Conservation (phyloP, 495 filamentous ascomycete genomes). For the Extremus antarcticus region DNA sequence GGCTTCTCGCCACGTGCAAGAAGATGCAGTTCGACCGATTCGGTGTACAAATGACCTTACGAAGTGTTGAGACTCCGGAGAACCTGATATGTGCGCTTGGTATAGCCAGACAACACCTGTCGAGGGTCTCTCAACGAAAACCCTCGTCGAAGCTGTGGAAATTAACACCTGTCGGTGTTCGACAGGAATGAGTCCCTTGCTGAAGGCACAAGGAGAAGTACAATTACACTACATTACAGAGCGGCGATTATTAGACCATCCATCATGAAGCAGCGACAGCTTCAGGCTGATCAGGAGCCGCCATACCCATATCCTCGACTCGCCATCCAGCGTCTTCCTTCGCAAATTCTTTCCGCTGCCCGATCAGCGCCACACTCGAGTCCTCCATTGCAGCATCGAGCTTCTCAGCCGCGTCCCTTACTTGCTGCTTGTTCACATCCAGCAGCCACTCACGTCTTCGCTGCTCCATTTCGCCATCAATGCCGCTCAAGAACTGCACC, state of each 20-base stretch:
- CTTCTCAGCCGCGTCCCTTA: slow-evolving; percentile 71
- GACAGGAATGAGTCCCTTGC: too few relatives aligned
- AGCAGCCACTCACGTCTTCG: slow-evolving; percentile 72
- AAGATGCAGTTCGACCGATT: too few relatives aligned
- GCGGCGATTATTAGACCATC: neutral
- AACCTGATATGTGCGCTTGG: too few relatives aligned
- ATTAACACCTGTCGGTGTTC: too few relatives aligned
- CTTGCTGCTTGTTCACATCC: slow-evolving; percentile 72
- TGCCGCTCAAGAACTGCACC: slow-evolving; percentile 68
- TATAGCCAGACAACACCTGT: too few relatives aligned
- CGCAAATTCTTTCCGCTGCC: slow-evolving; percentile 74
- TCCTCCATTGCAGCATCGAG: slow-evolving; percentile 49
- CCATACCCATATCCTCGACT: slow-evolving; percentile 35
- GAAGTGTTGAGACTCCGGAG: too few relatives aligned
- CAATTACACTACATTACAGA: neutral
- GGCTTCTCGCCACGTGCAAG: too few relatives aligned
- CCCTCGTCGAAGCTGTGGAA: too few relatives aligned
- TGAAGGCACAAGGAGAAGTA: neutral
- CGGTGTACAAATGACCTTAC: too few relatives aligned
- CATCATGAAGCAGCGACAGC: neutral
- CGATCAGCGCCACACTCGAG: slow-evolving; percentile 58
- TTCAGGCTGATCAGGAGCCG: neutral
- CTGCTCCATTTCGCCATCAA: slow-evolving; percentile 85
- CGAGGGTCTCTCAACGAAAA: too few relatives aligned
- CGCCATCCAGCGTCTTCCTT: slow-evolving; percentile 38